These are phyloP conservation scores for Xylaria sp. DNA, from an alignment of 2,329 filamentous ascomycete genomes.

Conservation along the genomic window DNA sequence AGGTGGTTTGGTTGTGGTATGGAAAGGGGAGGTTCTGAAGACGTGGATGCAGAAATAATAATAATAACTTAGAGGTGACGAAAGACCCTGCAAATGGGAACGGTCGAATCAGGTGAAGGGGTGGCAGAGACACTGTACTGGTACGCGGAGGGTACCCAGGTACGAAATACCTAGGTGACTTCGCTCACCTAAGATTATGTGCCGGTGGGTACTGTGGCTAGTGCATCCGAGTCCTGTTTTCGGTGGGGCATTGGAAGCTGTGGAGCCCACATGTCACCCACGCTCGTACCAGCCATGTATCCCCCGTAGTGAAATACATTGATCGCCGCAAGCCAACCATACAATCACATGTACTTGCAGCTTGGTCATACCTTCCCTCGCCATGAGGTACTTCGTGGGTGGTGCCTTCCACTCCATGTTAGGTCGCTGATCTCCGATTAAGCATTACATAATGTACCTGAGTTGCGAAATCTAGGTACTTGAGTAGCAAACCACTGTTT, in stretches of 20 bases:
- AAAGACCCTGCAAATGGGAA: constrained; percentile 16
- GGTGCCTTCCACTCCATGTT: neutral
- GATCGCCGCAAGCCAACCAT: neutral
- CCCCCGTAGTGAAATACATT: neutral
- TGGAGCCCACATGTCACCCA: neutral
- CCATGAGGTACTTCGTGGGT: neutral
- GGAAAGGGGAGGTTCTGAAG: constrained; percentile 11
- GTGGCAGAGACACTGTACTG: constrained; percentile 10
- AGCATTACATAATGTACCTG: neutral
- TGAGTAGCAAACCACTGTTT: neutral
- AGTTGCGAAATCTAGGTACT: neutral
- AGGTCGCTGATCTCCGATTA: constrained; percentile 1
- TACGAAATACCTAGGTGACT: neutral
- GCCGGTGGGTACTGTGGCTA: neutral
- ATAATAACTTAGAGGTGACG: constrained; percentile 18
- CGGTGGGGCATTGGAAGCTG: neutral
- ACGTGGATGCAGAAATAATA: constrained; percentile 15
- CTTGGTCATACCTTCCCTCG: neutral
- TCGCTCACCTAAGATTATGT: neutral
- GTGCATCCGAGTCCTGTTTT: neutral
- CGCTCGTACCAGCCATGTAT: neutral
- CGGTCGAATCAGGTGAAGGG: constrained; percentile 15
- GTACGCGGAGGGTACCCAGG: neutral
- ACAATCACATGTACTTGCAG: neutral
- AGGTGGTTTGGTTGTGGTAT: constrained; percentile 2